Base-by-base conservation (phyloP, 129 eudicot species). In the Helianthus annuus region DNA sequence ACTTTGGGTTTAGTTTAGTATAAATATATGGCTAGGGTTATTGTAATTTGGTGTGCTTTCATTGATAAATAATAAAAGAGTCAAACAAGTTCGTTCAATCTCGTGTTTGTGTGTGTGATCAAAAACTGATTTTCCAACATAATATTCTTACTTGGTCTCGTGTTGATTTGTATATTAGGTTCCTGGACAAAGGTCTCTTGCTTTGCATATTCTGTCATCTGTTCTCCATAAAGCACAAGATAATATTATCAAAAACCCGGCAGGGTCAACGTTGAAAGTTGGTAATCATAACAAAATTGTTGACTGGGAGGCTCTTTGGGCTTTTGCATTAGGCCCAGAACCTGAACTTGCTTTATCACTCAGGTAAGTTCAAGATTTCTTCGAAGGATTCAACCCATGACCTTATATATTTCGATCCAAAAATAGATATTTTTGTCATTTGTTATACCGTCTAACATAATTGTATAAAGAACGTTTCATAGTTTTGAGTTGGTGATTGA, bases 301-400 rank as follows among this genome's bases (percentile, higher is more conserved):
- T 76, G 95, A 95, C 80, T 95, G 97, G 96, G 97, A 85, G 79
- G 99, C 99, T 72, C 75, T 95, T 49, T 95, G 99, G 99, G 91
- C 99, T 64, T 95, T 84, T 81, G 82, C 89, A 5, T 84, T 95
- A 64, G 99, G 99, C 46, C 99, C 99, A 44, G 99, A 95, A 70
- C 96, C 99, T 34, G 99, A 95, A 80, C 97, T 95, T 70, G 97
- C 90, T 32, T 83, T 95, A 79, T 75, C 87, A 24, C 95, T 95
- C 44, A 86, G 99, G 99, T 78, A 54, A 63, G 48, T 53, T 34
- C 38, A 51, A 39, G 16, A 52, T n/a, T 51, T 62, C 4, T 11
- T 58, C 16, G 1, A 58, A 58, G n/a, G 69, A 16, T 40, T 44
- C 15, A 65, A 42, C 48, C 34, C 17, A 40, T 65, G 54, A 65